Percentiles rank a stretch among this genome's conserved stretches.
Evolutionary conservation across 2,329 filamentous ascomycete species (phyloP).

Genomic region (Aspergillus cejpii): DNA sequence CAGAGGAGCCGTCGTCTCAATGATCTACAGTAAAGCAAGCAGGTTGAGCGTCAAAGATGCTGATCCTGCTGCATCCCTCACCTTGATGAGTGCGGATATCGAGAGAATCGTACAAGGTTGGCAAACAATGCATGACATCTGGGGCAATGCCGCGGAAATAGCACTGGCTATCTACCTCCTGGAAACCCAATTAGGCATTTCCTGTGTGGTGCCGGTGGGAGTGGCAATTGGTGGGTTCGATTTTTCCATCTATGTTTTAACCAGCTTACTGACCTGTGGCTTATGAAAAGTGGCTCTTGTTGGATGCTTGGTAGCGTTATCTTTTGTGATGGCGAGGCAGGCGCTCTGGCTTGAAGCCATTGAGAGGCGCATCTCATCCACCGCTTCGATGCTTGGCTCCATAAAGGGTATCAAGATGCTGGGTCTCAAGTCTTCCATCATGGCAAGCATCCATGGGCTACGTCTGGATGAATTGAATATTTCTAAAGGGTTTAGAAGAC

Average conservation of each 20-base stretch:
- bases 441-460: conserved; percentile 35
- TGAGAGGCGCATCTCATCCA: conserved; percentile 45
- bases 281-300: conserved; percentile 26
- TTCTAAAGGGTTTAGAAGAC: conserved; percentile 38
- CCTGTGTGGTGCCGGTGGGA: conserved; percentile 41
- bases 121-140: conserved; percentile 42
- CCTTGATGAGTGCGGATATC: conserved; percentile 44
- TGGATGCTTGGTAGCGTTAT: conserved; percentile 32
- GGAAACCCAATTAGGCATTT: conserved; percentile 38
- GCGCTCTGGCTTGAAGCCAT: conserved; percentile 47
- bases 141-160: conserved; percentile 42
- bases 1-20: conserved; percentile 40
- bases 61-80: conserved; percentile 36
- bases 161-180: conserved; percentile 43
- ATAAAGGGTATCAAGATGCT: conserved; percentile 50
- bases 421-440: conserved; percentile 41
- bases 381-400: conserved; percentile 43
- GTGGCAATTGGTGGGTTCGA: conserved; percentile 35
- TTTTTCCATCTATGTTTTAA: conserved; percentile 3
- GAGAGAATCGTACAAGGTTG: conserved; percentile 41
- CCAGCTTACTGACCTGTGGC: conserved; percentile 1
- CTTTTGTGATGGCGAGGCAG: conserved; percentile 37
- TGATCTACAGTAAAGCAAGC: conserved; percentile 46
- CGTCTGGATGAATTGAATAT: conserved; percentile 38
- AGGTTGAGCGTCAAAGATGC: conserved; percentile 29